Base-by-base conservation (phyloP, 441 rosid genomes). In the Theobroma grandiflorum region DNA sequence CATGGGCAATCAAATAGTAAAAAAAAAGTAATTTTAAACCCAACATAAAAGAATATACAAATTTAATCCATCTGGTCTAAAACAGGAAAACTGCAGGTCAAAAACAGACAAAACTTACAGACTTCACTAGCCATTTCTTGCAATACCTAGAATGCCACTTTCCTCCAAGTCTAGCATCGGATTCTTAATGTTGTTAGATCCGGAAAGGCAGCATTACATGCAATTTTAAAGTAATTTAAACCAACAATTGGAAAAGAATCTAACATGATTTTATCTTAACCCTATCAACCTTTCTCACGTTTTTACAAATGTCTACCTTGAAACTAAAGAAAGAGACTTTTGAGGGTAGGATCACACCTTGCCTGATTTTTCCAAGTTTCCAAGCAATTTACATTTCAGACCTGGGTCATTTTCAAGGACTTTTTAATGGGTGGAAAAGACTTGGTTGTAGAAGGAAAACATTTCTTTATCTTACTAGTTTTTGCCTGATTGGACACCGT, bases 351-450 rank as follows among this genome's bases (percentile, higher is more conserved):
- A 86, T 85, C 78, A 63, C 55, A 49, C 43, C 6, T 73, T 81
- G 75, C 81, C 64, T 75, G 85, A 82, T 55, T 64, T 76, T 78
- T 74, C 26, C 20, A 74, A 20, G 63, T 58, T 53, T 76, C 33
- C 75, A 81, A 76, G 86, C 85, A 72, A 81, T 68, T 26, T 68
- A 5, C 70, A 78, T 50, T 78, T 76, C 40, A 42, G 63, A 20
- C 16, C 50, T 11, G 47, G 76, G 90, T 88, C 92, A 73, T 83
- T 85, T 70, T 88, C 92, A 58, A 68, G 68, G 89, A 81, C 86
- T 82, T 88, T 85, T 14, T 47, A 18, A 26, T 35, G 61, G 71
- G 74, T 52, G 52, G 81, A 76, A 76, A 4, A 72, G 76, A 81
- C 65, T 76, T 53, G 72, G 69, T 37, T 78, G 75, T n/a, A 53